phyloP scores from a whole-genome alignment of 1,139 yeast species.

The Hyphopichia buzzinii region DNA sequence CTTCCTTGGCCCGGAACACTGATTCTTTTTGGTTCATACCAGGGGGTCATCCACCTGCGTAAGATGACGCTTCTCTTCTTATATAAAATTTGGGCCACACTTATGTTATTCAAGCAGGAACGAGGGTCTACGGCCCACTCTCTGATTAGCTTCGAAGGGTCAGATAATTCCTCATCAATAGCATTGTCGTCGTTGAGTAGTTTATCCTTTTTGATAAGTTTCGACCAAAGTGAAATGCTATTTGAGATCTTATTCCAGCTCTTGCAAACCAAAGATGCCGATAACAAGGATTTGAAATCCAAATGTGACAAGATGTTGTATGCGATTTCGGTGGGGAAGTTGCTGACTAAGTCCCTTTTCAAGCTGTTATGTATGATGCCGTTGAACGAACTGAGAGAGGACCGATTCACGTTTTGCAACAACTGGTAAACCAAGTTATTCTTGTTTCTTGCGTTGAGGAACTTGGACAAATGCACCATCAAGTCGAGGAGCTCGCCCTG shows the following conservation, averaged over 20 bases:
- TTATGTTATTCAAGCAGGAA: slow-evolving; percentile 15
- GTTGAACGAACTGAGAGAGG: slow-evolving; percentile 66
- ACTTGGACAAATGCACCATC: slow-evolving; percentile 33
- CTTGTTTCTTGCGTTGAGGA: slow-evolving; percentile 37
- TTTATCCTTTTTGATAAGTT: slow-evolving; percentile 52
- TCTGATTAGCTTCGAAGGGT: slow-evolving; percentile 24
- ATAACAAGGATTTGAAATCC: slow-evolving; percentile 62
- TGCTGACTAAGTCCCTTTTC: slow-evolving; percentile 67
- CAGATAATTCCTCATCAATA: slow-evolving; percentile 32
- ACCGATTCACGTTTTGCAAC: slow-evolving; percentile 62
- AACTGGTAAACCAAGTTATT: slow-evolving; percentile 58
- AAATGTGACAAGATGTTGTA: slow-evolving; percentile 64
- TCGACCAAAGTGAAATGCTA: slow-evolving; percentile 60
- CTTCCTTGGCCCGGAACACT: slow-evolving; percentile 69
- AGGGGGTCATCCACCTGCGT: slow-evolving; percentile 81
- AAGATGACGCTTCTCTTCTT: slow-evolving; percentile 65
- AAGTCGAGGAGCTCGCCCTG: slow-evolving; percentile 41
- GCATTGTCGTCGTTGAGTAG: slow-evolving; percentile 41
- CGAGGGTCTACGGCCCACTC: slow-evolving; percentile 30
- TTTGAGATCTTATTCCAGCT: slow-evolving; percentile 68
- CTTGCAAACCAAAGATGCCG: slow-evolving; percentile 63
- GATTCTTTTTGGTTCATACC: slow-evolving; percentile 64
- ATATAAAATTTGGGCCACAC: slow-evolving; percentile 55
- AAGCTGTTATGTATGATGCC: slow-evolving; percentile 59
- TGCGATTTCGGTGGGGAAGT: slow-evolving; percentile 77